Conservation (phyloP, 192 early-diverging fungal genomes). For the Umbelopsis sp. region DNA sequence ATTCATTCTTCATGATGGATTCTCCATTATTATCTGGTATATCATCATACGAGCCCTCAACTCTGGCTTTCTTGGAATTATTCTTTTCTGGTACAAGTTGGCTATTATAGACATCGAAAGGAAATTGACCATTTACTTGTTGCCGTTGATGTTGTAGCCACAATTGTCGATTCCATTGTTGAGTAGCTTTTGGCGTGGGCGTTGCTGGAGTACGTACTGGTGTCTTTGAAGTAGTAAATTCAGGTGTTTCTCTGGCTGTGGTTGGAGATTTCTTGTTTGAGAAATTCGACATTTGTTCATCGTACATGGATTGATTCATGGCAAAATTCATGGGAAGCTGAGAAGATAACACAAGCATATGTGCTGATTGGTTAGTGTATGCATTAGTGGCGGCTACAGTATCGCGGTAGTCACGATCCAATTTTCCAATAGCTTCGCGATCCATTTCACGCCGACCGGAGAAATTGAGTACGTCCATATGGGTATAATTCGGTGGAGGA, state of each 20-base stretch:
- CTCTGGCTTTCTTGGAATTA: background rate
- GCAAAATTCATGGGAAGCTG: conserved; percentile 14
- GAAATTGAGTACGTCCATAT: conserved; percentile 7
- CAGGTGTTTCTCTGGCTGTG: background rate
- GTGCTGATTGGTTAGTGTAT: conserved; percentile 4
- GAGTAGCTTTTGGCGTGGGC: background rate
- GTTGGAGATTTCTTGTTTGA: background rate
- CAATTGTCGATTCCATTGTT: background rate
- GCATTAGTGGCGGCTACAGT: background rate
- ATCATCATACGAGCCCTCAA: conserved; percentile 4
- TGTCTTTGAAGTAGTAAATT: background rate
- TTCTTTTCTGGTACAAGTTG: background rate
- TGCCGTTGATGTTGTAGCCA: background rate
- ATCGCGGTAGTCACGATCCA: conserved; percentile 8
- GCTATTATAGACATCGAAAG: background rate
- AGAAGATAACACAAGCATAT: conserved; percentile 2
- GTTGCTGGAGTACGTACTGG: background rate
- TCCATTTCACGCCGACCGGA: conserved; percentile 15
- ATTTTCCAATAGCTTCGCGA: conserved; percentile 6
- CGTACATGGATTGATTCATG: conserved; percentile 5
- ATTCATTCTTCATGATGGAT: background rate
- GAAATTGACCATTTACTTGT: conserved; percentile 1
- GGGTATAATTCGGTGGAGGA: conserved; percentile 14
- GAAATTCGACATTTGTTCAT: conserved; percentile 4
- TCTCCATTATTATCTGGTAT: conserved; percentile 11